These are phyloP conservation scores for Mikania micrantha DNA, from an alignment of 129 eudicot species.

Conservation along the genomic window DNA sequence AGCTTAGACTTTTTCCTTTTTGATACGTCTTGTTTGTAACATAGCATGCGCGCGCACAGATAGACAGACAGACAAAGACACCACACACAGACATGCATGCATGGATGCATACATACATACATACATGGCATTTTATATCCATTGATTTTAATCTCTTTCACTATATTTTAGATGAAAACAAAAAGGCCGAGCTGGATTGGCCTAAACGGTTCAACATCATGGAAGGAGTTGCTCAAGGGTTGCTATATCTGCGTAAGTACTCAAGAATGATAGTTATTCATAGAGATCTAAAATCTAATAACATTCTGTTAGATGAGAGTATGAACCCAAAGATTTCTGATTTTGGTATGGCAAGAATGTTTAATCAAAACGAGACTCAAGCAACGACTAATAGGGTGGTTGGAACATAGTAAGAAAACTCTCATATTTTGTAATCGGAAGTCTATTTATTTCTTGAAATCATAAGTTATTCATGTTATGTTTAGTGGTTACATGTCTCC, in stretches of 20 bases:
- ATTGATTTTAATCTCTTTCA: too few relatives aligned
- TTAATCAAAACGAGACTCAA: slow-evolving; percentile 32
- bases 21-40: too few relatives aligned
- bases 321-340: slow-evolving; percentile 58
- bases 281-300: slow-evolving; percentile 52
- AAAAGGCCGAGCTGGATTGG: slow-evolving; percentile 28
- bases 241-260: slow-evolving; percentile 50
- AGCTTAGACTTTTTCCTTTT: neutral
- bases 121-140: too few relatives aligned
- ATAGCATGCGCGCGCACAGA: too few relatives aligned
- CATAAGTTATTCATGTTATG: neutral
- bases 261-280: slow-evolving; percentile 55
- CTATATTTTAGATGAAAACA: slow-evolving; percentile 9
- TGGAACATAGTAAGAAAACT: neutral
- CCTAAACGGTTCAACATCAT: slow-evolving; percentile 29
- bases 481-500: slow-evolving; percentile 58
- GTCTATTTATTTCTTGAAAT: neutral
- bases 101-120: too few relatives aligned
- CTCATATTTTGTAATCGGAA: too few relatives aligned
- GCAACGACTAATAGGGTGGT: slow-evolving; percentile 24
- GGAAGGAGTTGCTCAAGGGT: slow-evolving; percentile 46
- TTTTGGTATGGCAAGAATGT: slow-evolving; percentile 57
- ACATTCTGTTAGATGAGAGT: slow-evolving; percentile 34
- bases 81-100: too few relatives aligned
- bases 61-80: too few relatives aligned